Evolutionary conservation across 768 basidiomycete species (phyloP).

Genomic region (Sistotremastrum niveocremeum): DNA sequence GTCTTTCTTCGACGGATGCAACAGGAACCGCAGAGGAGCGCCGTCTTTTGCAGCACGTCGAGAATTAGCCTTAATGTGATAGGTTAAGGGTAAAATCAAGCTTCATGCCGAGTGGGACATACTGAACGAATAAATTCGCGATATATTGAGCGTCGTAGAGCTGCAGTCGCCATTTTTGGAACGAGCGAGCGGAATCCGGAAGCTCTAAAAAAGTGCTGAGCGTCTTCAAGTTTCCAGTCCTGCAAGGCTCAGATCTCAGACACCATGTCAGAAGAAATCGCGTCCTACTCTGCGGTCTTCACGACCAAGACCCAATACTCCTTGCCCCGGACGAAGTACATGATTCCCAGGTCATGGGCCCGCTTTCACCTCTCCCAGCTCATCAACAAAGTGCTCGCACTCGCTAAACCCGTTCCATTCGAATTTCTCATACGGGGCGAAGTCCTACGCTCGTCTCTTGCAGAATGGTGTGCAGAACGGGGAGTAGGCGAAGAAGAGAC

Average conservation of each 20-base stretch:
- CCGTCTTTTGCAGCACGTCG: no score
- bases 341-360: slow-evolving; percentile 82
- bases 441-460: slow-evolving; percentile 56
- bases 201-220: no score
- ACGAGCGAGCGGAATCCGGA: no score
- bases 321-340: slow-evolving; percentile 78
- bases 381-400: slow-evolving; percentile 82
- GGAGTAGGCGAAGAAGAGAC: slow-evolving; percentile 80
- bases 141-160: no score
- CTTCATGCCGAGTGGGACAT: no score
- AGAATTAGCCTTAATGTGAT: no score
- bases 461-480: slow-evolving; percentile 60
- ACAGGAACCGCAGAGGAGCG: no score
- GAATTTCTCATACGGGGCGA: slow-evolving; percentile 86
- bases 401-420: slow-evolving; percentile 69
- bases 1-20: not conserved
- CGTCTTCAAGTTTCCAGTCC: no score
- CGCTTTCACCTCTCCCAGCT: slow-evolving; percentile 96
- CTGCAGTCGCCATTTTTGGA: no score
- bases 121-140: no score
- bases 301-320: slow-evolving; percentile 61
- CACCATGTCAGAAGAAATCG: not conserved
- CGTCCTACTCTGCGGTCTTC: slow-evolving; percentile 39
- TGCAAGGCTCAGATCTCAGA: not conserved
- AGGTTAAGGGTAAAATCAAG: no score